Percentiles rank a stretch among this genome's conserved stretches.
Conservation (phyloP, 2,329 filamentous ascomycete genomes). For the Scortechinia acanthostroma region DNA sequence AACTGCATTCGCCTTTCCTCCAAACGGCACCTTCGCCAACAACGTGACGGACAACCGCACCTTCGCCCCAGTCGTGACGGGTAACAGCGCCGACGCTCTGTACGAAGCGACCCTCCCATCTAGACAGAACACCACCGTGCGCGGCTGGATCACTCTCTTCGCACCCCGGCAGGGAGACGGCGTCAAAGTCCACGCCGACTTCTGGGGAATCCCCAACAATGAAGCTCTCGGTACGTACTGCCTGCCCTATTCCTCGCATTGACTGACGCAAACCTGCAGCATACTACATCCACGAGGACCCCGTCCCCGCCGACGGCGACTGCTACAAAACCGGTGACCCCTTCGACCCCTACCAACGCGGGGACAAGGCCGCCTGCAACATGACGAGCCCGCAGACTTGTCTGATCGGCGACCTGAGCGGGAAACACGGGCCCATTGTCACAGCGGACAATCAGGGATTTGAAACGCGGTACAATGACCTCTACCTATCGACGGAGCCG, state of each 20-base stretch:
- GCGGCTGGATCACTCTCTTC: neutral
- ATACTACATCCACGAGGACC: conserved; percentile 67
- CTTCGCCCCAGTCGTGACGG: neutral
- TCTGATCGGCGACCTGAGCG: conserved; percentile 70
- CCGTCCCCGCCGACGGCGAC: conserved; percentile 61
- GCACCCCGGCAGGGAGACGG: conserved; percentile 25
- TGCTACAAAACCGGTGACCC: conserved; percentile 64
- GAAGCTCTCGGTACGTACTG: conserved; percentile 48
- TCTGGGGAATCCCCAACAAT: conserved; percentile 48
- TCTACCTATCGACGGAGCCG: neutral
- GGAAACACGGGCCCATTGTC: conserved; percentile 51
- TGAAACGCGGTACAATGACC: neutral
- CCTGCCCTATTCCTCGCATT: conserved; percentile 5
- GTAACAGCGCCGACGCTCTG: neutral
- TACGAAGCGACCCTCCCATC: no score
- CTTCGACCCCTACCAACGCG: conserved; percentile 64
- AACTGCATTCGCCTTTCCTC: neutral
- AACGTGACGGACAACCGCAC: neutral
- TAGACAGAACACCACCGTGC: neutral
- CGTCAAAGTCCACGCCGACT: conserved; percentile 42
- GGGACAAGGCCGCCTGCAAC: conserved; percentile 56
- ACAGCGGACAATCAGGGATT: neutral
- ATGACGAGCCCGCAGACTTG: conserved; percentile 48
- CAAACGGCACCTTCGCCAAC: neutral
- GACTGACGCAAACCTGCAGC: no score